Conservation (phyloP, 1,284 basidiomycete species). For the Cutaneotrichosporon sp. region DNA sequence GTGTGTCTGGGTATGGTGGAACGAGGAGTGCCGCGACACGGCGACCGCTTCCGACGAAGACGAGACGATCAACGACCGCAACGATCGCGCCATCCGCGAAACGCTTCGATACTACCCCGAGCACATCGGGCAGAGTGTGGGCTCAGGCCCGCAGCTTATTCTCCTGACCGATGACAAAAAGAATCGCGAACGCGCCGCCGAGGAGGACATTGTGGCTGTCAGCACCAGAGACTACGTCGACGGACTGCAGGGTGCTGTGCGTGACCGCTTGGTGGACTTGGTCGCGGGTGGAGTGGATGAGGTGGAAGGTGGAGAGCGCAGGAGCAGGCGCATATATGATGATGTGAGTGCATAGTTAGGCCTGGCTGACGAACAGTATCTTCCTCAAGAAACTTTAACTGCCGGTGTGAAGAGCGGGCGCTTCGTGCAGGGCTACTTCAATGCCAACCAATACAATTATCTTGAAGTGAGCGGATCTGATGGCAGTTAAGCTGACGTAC, state of each 20-base stretch:
- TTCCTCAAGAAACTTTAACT: conserved; percentile 65
- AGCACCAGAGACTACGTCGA: conserved; percentile 76
- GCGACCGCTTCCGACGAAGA: conserved; percentile 26
- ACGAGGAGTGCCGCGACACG: conserved; percentile 71
- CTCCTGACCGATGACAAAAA: conserved; percentile 85
- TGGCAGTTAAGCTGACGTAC: background rate
- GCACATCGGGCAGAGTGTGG: conserved; percentile 60
- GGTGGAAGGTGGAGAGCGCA: conserved; percentile 46
- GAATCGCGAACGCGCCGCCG: conserved; percentile 70
- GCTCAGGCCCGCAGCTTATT: conserved; percentile 60
- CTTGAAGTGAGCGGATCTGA: no score
- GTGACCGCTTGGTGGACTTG: conserved; percentile 66
- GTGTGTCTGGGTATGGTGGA: conserved; percentile 75
- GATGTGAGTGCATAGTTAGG: conserved; percentile 56
- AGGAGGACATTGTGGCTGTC: conserved; percentile 61
- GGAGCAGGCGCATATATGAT: conserved; percentile 63
- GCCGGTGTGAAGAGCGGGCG: conserved; percentile 82
- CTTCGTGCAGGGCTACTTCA: conserved; percentile 89
- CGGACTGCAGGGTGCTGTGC: conserved; percentile 56
- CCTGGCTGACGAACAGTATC: conserved; percentile 59
- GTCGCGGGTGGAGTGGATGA: conserved; percentile 61
- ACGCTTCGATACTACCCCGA: conserved; percentile 77
- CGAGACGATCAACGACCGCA: conserved; percentile 72
- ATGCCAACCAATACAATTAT: no score
- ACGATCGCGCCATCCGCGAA: conserved; percentile 85